Conservation (phyloP, 441 rosid species). For the Pelargonium australe region DNA sequence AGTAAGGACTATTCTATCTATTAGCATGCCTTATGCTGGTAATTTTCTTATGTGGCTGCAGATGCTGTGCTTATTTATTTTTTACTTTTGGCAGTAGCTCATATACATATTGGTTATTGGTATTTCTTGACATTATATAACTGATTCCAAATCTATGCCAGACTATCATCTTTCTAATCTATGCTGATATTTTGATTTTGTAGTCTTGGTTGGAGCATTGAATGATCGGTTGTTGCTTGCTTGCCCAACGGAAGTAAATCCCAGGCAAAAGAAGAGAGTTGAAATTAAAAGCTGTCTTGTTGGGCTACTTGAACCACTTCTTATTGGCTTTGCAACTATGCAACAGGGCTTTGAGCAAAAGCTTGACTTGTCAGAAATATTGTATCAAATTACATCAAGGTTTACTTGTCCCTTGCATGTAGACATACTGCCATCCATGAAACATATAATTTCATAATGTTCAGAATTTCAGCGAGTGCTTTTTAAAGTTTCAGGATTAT, state of each 20-base stretch:
- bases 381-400: constrained; percentile 98
- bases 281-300: constrained; percentile 93
- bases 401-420: constrained; percentile 24
- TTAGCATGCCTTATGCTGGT: constrained; percentile 93
- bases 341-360: constrained; percentile 92
- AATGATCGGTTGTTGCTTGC: constrained; percentile 92
- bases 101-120: not conserved
- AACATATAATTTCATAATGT: not conserved
- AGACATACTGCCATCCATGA: constrained; percentile 7
- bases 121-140: not conserved
- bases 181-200: constrained; percentile 24
- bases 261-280: constrained; percentile 79
- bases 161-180: constrained; percentile 18
- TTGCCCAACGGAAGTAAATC: constrained; percentile 78
- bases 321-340: constrained; percentile 97
- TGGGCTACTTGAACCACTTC: constrained; percentile 96
- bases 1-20: constrained; percentile 78
- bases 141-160: constrained; percentile 8
- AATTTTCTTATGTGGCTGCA: constrained; percentile 17
- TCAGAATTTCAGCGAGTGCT: not conserved
- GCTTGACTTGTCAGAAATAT: constrained; percentile 80
- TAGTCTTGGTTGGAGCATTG: constrained; percentile 91
- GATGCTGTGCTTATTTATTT: constrained; percentile 1
- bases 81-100: no score
- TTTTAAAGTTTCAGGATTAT: not conserved